These are phyloP conservation scores for Cordyceps javanica DNA, from an alignment of 2,329 filamentous ascomycete species.

Conservation along the genomic window DNA sequence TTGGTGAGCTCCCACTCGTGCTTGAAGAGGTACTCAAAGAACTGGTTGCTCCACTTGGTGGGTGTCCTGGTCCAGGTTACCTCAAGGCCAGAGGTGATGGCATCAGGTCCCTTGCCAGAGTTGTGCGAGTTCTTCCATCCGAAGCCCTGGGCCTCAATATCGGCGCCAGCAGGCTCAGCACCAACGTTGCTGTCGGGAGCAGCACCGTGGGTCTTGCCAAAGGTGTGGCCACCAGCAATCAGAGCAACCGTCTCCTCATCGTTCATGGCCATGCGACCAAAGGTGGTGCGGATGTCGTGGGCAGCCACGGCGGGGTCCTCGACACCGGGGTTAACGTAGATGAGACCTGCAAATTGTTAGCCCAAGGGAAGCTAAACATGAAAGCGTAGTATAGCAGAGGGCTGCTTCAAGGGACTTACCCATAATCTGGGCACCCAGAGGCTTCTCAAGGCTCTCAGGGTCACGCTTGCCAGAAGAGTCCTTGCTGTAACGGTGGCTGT, in stretches of 20 bases:
- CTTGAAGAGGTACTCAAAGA: constrained; percentile 70
- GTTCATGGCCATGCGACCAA: constrained; percentile 76
- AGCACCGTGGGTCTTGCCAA: constrained; percentile 77
- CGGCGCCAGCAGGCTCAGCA: constrained; percentile 59
- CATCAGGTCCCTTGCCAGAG: constrained; percentile 62
- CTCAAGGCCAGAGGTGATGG: constrained; percentile 72
- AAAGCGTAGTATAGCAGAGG: neutral
- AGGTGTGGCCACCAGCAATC: constrained; percentile 71
- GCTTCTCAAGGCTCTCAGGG: constrained; percentile 49
- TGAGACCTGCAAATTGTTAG: constrained; percentile 58
- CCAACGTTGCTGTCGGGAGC: constrained; percentile 58
- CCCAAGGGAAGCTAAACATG: constrained; percentile 15
- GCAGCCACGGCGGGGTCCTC: constrained; percentile 65
- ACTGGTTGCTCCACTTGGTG: constrained; percentile 69
- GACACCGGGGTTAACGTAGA: constrained; percentile 73
- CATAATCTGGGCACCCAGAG: constrained; percentile 47
- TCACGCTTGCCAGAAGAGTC: constrained; percentile 30
- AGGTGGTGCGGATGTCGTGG: constrained; percentile 67
- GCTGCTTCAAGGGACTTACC: neutral
- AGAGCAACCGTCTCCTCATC: constrained; percentile 76
- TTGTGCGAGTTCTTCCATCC: constrained; percentile 64
- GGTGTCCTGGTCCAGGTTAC: constrained; percentile 75
- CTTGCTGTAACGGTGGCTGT: constrained; percentile 61
- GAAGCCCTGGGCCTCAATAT: constrained; percentile 60
- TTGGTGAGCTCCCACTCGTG: constrained; percentile 73